Evolutionary conservation across 768 basidiomycete genomes (phyloP).

Genomic region (Serendipita indica): DNA sequence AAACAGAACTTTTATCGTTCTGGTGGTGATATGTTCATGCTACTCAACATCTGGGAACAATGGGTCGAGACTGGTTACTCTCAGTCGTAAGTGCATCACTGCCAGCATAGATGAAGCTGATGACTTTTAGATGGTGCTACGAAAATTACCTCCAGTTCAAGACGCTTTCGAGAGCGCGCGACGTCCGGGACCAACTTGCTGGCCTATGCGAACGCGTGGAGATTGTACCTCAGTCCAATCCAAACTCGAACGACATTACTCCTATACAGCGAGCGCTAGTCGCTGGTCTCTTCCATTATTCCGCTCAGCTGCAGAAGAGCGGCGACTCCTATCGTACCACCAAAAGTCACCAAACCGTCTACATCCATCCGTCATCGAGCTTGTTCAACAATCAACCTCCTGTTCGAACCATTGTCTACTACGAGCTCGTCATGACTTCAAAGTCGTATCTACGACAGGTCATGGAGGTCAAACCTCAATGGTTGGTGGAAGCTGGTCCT

Average conservation of each 20-base stretch:
- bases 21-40: conserved; percentile 94
- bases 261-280: conserved; percentile 92
- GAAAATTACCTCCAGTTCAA: conserved; percentile 94
- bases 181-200: conserved; percentile 92
- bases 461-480: conserved; percentile 95
- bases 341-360: conserved; percentile 91
- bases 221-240: conserved; percentile 72
- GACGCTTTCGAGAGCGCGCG: conserved; percentile 82
- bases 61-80: conserved; percentile 98
- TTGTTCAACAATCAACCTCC: conserved; percentile 94
- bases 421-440: conserved; percentile 92
- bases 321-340: conserved; percentile 95
- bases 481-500: conserved; percentile 92
- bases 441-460: conserved; percentile 96
- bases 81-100: conserved; percentile 51
- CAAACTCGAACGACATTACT: conserved; percentile 84
- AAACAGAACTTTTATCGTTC: conserved; percentile 91
- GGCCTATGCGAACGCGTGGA: conserved; percentile 94
- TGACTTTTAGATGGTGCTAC: conserved; percentile 45
- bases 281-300: conserved; percentile 91
- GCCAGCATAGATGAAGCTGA: background rate
- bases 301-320: conserved; percentile 82
- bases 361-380: conserved; percentile 91
- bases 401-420: conserved; percentile 77
- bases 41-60: conserved; percentile 96